phyloP scores from a whole-genome alignment of 129 eudicot genomes.

The Helianthus annuus region HanXRQr2.0-SUNRISE NC_035444.2:40324169-40324668 shows the following conservation, averaged over 20 bases:
- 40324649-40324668: constrained; percentile 88
- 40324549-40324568: background rate
- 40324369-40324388: constrained; percentile 84
- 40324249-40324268: constrained; percentile 92
- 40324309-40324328: constrained; percentile 62
- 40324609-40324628: background rate
- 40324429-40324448: background rate
- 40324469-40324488: background rate
- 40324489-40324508: no score
- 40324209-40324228: constrained; percentile 82
- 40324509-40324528: background rate
- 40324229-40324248: constrained; percentile 87
- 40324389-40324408: background rate
- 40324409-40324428: background rate
- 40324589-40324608: background rate
- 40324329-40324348: constrained; percentile 84
- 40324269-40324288: constrained; percentile 93
- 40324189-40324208: constrained; percentile 77
- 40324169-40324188: constrained; percentile 56
- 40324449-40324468: background rate
- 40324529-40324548: background rate
- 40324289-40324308: constrained; percentile 62
- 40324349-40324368: constrained; percentile 90
- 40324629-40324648: constrained; percentile 48
- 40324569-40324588: background rate